Percentiles rank a stretch among this genome's conserved stretches.
These are phyloP conservation scores for Ganoderma resinaceum DNA, from an alignment of 1,284 basidiomycete genomes.

Conservation along the genomic window DNA sequence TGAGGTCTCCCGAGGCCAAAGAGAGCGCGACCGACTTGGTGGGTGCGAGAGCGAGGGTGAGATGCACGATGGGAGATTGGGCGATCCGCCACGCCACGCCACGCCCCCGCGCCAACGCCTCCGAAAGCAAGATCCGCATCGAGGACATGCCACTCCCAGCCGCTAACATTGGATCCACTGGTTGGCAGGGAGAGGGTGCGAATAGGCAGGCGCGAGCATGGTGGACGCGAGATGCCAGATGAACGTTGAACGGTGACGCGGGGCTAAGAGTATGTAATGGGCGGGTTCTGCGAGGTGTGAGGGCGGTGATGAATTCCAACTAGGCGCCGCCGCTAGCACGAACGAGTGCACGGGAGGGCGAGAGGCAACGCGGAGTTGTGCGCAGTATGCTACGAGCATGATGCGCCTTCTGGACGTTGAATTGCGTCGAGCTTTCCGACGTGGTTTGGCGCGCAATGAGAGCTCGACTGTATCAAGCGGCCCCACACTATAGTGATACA, in stretches of 20 bases:
- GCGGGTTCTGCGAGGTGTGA: constrained; percentile 4
- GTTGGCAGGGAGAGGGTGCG: background rate
- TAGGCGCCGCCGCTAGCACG: constrained; percentile 20
- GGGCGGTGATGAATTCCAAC: constrained; percentile 3
- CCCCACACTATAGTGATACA: background rate
- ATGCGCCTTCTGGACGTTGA: background rate
- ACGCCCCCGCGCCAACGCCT: too few species aligned
- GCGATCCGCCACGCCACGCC: constrained; percentile 8
- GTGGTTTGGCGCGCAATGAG: background rate
- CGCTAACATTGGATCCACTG: too few species aligned
- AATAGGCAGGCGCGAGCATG: background rate
- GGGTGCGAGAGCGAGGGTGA: background rate
- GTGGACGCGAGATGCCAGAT: background rate
- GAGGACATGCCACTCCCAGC: background rate
- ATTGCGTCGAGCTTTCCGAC: background rate
- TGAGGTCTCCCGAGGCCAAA: too few species aligned
- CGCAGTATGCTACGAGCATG: constrained; percentile 1
- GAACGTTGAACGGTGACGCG: background rate
- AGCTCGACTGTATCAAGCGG: background rate
- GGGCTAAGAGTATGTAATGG: background rate
- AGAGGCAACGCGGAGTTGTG: constrained; percentile 10
- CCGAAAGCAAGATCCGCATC: background rate
- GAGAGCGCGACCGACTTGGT: background rate
- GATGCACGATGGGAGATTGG: constrained; percentile 4
- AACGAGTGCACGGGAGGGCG: constrained; percentile 10